Evolutionary conservation across 495 filamentous ascomycete species (phyloP).

Genomic region (Geopyxis carbonaria): DNA sequence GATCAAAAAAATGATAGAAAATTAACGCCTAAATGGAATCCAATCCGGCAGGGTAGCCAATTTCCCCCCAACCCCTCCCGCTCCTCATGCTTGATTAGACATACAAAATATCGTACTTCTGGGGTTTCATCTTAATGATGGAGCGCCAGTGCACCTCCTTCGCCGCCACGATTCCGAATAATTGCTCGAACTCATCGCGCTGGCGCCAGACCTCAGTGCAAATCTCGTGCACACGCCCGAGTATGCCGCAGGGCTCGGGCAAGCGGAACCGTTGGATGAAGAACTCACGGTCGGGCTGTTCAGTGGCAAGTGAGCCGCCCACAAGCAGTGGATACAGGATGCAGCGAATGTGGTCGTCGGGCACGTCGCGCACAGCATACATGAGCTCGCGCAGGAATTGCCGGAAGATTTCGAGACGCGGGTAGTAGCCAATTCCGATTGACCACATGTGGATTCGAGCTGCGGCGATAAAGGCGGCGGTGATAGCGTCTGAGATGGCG

Average conservation of each 20-base stretch:
- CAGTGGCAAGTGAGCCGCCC: constrained; percentile 15
- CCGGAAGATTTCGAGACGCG: constrained; percentile 16
- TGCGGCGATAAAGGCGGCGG: constrained; percentile 15
- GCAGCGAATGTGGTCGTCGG: constrained; percentile 4
- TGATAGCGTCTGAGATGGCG: constrained; percentile 7
- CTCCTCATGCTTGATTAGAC: no score
- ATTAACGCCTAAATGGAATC: no score
- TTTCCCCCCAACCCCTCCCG: no score
- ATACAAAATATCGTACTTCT: no score
- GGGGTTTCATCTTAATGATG: constrained; percentile 16
- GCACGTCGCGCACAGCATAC: constrained; percentile 8
- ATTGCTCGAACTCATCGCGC: constrained; percentile 10
- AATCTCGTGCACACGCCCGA: constrained; percentile 6
- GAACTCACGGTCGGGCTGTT: constrained; percentile 13
- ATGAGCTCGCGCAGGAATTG: constrained; percentile 13
- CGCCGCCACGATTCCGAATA: constrained; percentile 9
- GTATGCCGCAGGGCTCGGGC: constrained; percentile 1
- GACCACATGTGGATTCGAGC: constrained; percentile 18
- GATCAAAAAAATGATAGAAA: no score
- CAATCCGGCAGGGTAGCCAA: no score
- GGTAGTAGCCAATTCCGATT: constrained; percentile 16
- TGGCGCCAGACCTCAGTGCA: constrained; percentile 15
- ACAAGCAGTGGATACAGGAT: constrained; percentile 17
- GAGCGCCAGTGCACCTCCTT: constrained; percentile 18
- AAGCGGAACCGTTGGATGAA: constrained; percentile 7